These are phyloP conservation scores for Ramularia endophylla DNA, from an alignment of 2,329 filamentous ascomycete genomes.

Conservation along the genomic window DNA sequence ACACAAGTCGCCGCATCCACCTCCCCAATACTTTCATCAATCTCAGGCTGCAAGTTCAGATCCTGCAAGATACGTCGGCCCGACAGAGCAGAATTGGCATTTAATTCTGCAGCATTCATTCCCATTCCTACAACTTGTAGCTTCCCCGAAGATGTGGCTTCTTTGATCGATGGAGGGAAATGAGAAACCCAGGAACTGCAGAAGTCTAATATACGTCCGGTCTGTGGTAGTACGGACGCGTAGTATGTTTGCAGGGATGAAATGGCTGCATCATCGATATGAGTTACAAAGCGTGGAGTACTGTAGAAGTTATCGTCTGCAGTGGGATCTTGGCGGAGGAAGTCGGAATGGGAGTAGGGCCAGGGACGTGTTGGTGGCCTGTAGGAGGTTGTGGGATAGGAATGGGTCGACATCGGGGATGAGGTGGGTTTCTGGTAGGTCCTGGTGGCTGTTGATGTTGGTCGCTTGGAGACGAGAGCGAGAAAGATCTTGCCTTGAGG, in stretches of 20 bases:
- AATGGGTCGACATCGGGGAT: no score
- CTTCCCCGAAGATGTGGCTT: slow-evolving; percentile 27
- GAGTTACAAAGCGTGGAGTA: slow-evolving; percentile 46
- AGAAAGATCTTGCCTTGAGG: no score
- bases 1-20: slow-evolving; percentile 47
- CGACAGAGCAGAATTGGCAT: slow-evolving; percentile 36
- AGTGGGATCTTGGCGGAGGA: slow-evolving; percentile 34
- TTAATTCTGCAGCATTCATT: slow-evolving; percentile 44
- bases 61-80: slow-evolving; percentile 35
- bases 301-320: slow-evolving; percentile 36
- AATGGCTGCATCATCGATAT: slow-evolving; percentile 49
- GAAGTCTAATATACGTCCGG: slow-evolving; percentile 43
- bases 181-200: slow-evolving; percentile 48
- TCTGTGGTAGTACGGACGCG: slow-evolving; percentile 35
- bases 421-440: no score
- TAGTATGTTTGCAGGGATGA: slow-evolving; percentile 43
- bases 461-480: no score
- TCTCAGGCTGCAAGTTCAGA: slow-evolving; percentile 37
- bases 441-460: no score
- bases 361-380: slow-evolving; percentile 11
- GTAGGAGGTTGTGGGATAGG: no score
- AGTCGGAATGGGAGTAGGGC: slow-evolving; percentile 35
- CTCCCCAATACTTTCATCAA: slow-evolving; percentile 10
- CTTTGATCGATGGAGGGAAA: slow-evolving; percentile 34
- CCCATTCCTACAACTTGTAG: slow-evolving; percentile 44